Percentiles rank a stretch among this genome's conserved stretches.
Evolutionary conservation across 1,139 yeast genomes (phyloP).

Genomic region (Geotrichum cucujoidarum): DNA sequence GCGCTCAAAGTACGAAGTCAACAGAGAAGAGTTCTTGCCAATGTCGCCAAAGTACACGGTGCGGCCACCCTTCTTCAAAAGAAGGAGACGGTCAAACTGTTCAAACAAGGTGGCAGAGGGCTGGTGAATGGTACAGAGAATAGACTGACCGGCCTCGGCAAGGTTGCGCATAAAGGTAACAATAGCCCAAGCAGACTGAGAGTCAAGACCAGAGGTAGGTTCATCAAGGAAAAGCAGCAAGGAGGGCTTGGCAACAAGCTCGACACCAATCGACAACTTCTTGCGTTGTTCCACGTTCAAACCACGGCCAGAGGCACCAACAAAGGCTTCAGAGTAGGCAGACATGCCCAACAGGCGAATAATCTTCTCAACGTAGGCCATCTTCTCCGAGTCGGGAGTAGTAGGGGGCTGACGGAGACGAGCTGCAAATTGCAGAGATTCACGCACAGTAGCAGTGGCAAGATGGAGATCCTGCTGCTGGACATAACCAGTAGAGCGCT

Average conservation of each 20-base stretch:
- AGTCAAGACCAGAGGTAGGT: conserved; percentile 86
- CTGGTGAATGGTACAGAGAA: conserved; percentile 73
- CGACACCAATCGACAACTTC: conserved; percentile 80
- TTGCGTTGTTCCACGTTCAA: conserved; percentile 79
- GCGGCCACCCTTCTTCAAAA: conserved; percentile 65
- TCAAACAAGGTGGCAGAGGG: conserved; percentile 70
- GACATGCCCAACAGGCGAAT: conserved; percentile 52
- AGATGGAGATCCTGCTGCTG: conserved; percentile 61
- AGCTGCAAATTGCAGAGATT: conserved; percentile 55
- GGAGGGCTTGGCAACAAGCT: conserved; percentile 78
- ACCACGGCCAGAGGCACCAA: conserved; percentile 62
- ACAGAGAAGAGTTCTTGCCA: conserved; percentile 54
- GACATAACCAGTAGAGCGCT: conserved; percentile 57
- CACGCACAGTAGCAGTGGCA: conserved; percentile 53
- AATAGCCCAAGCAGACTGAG: conserved; percentile 78
- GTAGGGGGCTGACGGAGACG: conserved; percentile 49
- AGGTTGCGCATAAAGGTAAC: conserved; percentile 50
- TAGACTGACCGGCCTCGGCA: conserved; percentile 73
- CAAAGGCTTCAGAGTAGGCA: conserved; percentile 52
- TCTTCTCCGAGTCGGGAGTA: conserved; percentile 45
- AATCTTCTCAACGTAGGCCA: conserved; percentile 53
- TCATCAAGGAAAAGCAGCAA: conserved; percentile 76
- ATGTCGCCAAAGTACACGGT: conserved; percentile 76
- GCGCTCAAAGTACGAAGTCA: conserved; percentile 62
- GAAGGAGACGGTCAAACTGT: conserved; percentile 66